Conservation (phyloP, 192 early-diverging fungal species). For the Kickxella alabastrina region DNA sequence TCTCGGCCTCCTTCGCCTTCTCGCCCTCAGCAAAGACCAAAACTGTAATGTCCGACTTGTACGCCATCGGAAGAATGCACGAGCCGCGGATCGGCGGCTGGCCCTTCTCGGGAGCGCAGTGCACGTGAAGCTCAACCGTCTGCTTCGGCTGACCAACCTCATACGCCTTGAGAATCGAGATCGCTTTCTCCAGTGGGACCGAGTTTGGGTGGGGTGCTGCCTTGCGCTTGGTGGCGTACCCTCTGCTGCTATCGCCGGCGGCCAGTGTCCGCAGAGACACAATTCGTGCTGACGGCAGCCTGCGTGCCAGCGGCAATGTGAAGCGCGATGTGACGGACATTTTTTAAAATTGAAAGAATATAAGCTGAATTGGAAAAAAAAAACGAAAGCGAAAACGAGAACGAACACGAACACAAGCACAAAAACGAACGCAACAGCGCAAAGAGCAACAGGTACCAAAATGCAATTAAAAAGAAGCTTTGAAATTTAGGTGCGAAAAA, state of each 20-base stretch:
- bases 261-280: neutral
- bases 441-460: no score
- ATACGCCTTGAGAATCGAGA: constrained; percentile 57
- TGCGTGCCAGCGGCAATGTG: neutral
- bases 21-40: constrained; percentile 88
- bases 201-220: constrained; percentile 46
- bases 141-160: constrained; percentile 65
- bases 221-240: constrained; percentile 17
- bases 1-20: constrained; percentile 74
- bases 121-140: constrained; percentile 65
- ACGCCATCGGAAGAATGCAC: constrained; percentile 65
- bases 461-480: no score
- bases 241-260: neutral
- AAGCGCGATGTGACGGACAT: constrained; percentile 13
- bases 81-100: constrained; percentile 79
- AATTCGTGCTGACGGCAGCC: neutral
- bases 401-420: no score
- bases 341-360: neutral
- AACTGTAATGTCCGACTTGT: constrained; percentile 53
- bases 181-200: constrained; percentile 49
- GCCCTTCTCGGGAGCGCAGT: constrained; percentile 71
- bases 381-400: no score
- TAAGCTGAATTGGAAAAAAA: neutral
- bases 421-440: no score
- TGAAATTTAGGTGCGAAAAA: no score